phyloP scores from a whole-genome alignment of 768 basidiomycete genomes.

The Naematelia encephala region DNA sequence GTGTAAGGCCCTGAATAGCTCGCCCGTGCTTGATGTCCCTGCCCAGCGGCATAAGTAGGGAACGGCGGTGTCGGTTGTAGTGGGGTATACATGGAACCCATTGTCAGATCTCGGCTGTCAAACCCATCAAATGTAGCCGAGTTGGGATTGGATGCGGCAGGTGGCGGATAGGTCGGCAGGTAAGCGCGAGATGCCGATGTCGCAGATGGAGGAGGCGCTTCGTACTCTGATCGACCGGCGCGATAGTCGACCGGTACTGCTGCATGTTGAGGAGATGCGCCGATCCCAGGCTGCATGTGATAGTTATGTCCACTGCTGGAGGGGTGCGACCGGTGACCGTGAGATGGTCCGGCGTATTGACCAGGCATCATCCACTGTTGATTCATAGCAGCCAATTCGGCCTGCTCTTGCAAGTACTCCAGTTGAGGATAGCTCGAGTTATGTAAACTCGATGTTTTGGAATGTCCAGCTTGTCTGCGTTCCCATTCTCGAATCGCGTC shows the following conservation, averaged over 20 bases:
- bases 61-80: slow-evolving; percentile 27
- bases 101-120: slow-evolving; percentile 20
- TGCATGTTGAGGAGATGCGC: slow-evolving; percentile 19
- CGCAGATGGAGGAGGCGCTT: slow-evolving; percentile 16
- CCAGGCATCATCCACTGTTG: slow-evolving; percentile 40
- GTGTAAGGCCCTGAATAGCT: slow-evolving; percentile 43
- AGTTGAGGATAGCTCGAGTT: slow-evolving; percentile 82
- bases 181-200: slow-evolving; percentile 7
- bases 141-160: slow-evolving; percentile 24
- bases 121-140: slow-evolving; percentile 33
- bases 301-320: slow-evolving; percentile 17
- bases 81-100: slow-evolving; percentile 44
- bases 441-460: slow-evolving; percentile 44
- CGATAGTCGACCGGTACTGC: slow-evolving; percentile 9
- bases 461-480: slow-evolving; percentile 63
- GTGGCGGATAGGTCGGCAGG: slow-evolving; percentile 39
- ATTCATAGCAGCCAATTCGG: slow-evolving; percentile 53
- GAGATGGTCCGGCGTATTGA: slow-evolving; percentile 15
- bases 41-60: slow-evolving; percentile 4
- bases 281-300: slow-evolving; percentile 43
- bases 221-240: slow-evolving; percentile 20
- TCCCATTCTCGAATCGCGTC: slow-evolving; percentile 97
- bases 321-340: slow-evolving; percentile 12
- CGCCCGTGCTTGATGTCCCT: slow-evolving; percentile 30
- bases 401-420: slow-evolving; percentile 89